phyloP scores from a whole-genome alignment of 2,329 filamentous ascomycete species.

The Fusarium abutilonis region DNA sequence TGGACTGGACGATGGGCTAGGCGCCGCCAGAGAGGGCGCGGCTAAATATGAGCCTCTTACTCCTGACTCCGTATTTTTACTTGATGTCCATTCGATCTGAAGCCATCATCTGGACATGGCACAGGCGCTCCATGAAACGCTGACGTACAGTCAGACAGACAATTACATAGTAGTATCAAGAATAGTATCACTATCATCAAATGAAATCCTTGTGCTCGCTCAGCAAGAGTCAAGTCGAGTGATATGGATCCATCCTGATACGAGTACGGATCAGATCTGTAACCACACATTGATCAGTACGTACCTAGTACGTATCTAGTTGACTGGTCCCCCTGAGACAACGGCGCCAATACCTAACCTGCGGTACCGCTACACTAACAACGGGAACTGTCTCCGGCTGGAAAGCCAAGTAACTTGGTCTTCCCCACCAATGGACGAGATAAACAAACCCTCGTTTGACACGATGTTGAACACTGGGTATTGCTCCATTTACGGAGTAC shows the following conservation, averaged over 20 bases:
- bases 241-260: slow-evolving; percentile 34
- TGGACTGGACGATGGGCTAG: slow-evolving; percentile 19
- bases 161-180: too few relatives aligned
- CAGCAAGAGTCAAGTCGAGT: not conserved
- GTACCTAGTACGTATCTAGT: too few relatives aligned
- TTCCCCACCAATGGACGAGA: too few relatives aligned
- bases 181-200: too few relatives aligned
- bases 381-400: slow-evolving; percentile 28
- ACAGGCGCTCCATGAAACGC: slow-evolving; percentile 19
- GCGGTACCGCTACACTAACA: slow-evolving; percentile 39
- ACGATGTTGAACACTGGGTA: too few relatives aligned
- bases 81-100: slow-evolving; percentile 22
- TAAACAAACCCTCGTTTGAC: too few relatives aligned
- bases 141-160: slow-evolving; percentile 18
- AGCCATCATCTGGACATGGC: slow-evolving; percentile 29
- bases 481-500: not conserved
- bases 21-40: slow-evolving; percentile 31
- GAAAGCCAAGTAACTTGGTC: too few relatives aligned
- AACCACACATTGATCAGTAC: slow-evolving; percentile 4
- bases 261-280: slow-evolving; percentile 37
- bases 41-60: slow-evolving; percentile 18
- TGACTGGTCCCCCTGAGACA: slow-evolving; percentile 34
- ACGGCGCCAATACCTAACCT: slow-evolving; percentile 31
- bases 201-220: too few relatives aligned
- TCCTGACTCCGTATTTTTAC: too few relatives aligned